Conservation (phyloP, 805 yeast species). For the Barnettozyma pratensis region DNA sequence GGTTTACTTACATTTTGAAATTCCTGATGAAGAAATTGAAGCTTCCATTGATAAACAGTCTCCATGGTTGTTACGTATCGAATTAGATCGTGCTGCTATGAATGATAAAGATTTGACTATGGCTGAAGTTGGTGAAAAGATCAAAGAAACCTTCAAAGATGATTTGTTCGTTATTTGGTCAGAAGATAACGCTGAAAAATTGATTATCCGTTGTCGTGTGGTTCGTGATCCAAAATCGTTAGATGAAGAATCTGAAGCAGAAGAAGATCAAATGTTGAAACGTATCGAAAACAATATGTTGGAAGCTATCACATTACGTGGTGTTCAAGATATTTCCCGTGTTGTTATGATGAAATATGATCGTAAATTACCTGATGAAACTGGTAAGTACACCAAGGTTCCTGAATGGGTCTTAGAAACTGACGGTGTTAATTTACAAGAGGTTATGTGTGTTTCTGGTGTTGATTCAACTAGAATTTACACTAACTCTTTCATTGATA, state of each 20-base stretch:
- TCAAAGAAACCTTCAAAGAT: slow-evolving; percentile 86
- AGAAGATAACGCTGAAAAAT: slow-evolving; percentile 96
- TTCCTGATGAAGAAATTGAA: slow-evolving; percentile 97
- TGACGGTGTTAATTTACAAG: slow-evolving; percentile 94
- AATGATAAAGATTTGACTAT: slow-evolving; percentile 95
- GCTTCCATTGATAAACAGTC: slow-evolving; percentile 91
- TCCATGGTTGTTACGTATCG: slow-evolving; percentile 96
- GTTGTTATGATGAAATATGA: slow-evolving; percentile 78
- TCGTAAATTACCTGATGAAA: slow-evolving; percentile 61
- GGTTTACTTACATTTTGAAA: slow-evolving; percentile 93
- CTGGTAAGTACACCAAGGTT: slow-evolving; percentile 84
- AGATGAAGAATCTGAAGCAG: slow-evolving; percentile 92
- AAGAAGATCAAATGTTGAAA: slow-evolving; percentile 94
- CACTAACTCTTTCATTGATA: slow-evolving; percentile 95
- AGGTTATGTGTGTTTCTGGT: slow-evolving; percentile 92
- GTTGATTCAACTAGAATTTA: slow-evolving; percentile 88
- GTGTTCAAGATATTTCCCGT: slow-evolving; percentile 90
- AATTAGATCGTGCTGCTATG: slow-evolving; percentile 98
- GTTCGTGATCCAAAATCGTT: slow-evolving; percentile 91
- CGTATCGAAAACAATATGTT: slow-evolving; percentile 95
- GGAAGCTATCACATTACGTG: slow-evolving; percentile 90
- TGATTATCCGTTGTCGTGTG: slow-evolving; percentile 96
- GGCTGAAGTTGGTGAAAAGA: slow-evolving; percentile 97
- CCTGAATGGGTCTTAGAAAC: slow-evolving; percentile 99
- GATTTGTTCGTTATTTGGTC: slow-evolving; percentile 98